Evolutionary conservation across 202 grass and related monocot genomes (phyloP), one percentile per base, ranked within the genome.

Genomic region (Bolboschoenoplectus hybrid): DNA sequence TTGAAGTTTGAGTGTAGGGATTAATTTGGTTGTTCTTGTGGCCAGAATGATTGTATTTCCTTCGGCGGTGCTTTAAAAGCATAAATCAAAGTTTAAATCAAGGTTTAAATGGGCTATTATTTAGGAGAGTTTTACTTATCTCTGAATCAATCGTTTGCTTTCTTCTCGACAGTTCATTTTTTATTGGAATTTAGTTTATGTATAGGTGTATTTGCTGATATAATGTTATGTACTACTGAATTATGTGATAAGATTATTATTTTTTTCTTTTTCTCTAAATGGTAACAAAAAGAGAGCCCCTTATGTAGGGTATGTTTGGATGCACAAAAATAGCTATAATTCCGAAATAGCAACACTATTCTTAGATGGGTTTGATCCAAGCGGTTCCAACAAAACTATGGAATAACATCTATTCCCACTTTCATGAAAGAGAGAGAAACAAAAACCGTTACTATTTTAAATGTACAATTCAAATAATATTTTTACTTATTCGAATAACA

Each of bases 141-240:
- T 77, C 50, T 55, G 40, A 38, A 39, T 6, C 32, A 36, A 77
- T 77, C 17, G 2, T 76, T 34, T 76, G 44, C 47, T 76, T 76
- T 76, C 20, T 36, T 12, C 3, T 11, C 32, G 44, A 77, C 50
- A 56, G 32, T 77, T 77, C 50, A 69, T 9, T 57, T 57, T 53
- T 32, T 11, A 79, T 41, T 53, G 52, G 34, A 55, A 79, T 26
- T 58, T 79, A 39, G 52, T 19, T 61, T 80, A 40, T 80, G 38
- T 58, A 80, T 61, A 80, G 75, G 75, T 80, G 19, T 41, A 41
- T 58, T 61, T 60, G 51, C 35, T 80, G 35, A 43, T 60, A n/a
- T 41, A 19, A 60, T 80, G 75, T 14, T 80, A 20, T 80, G 35
- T 80, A 60, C 36, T 41, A 1, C 49, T 7, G 34, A 58, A 39